Evolutionary conservation across 108 stramenopile genomes (phyloP).

Genomic region (Aureococcus anophagefferens): DNA sequence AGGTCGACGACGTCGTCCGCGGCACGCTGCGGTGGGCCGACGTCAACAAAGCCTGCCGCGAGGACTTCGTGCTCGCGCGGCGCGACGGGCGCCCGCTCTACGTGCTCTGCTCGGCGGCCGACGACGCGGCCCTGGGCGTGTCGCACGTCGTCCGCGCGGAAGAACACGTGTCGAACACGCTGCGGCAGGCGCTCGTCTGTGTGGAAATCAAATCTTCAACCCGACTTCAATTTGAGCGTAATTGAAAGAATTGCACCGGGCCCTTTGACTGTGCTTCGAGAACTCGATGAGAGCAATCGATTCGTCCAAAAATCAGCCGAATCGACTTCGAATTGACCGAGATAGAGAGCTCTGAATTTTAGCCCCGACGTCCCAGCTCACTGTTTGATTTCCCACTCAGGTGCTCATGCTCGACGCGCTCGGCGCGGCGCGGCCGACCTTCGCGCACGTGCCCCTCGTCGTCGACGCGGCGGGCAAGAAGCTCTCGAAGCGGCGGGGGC

Average conservation of each 20-base stretch:
- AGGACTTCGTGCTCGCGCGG: slow-evolving; percentile 84
- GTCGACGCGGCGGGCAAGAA: background rate
- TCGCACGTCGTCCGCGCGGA: slow-evolving; percentile 94
- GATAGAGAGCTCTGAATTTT: no score
- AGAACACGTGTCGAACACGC: slow-evolving; percentile 91
- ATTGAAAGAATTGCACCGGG: no score
- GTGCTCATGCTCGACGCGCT: slow-evolving; percentile 30
- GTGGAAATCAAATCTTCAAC: no score
- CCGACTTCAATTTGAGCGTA: no score
- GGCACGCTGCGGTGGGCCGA: slow-evolving; percentile 90
- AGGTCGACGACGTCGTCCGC: slow-evolving; percentile 68
- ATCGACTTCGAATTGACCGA: no score
- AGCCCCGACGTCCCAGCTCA: no score
- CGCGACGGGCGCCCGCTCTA: slow-evolving; percentile 65
- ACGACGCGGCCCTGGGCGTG: slow-evolving; percentile 88
- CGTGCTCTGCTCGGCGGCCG: slow-evolving; percentile 51
- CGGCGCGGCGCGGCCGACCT: background rate
- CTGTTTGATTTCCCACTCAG: no score
- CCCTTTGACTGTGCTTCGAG: no score
- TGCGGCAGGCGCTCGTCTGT: no score
- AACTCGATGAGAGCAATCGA: no score
- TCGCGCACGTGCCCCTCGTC: background rate
- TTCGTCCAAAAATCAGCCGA: no score
- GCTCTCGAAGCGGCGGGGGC: background rate
- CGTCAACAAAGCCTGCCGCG: background rate